Conservation (phyloP, 2,329 filamentous ascomycete species). For the Pestalotiopsis fici region DNA sequence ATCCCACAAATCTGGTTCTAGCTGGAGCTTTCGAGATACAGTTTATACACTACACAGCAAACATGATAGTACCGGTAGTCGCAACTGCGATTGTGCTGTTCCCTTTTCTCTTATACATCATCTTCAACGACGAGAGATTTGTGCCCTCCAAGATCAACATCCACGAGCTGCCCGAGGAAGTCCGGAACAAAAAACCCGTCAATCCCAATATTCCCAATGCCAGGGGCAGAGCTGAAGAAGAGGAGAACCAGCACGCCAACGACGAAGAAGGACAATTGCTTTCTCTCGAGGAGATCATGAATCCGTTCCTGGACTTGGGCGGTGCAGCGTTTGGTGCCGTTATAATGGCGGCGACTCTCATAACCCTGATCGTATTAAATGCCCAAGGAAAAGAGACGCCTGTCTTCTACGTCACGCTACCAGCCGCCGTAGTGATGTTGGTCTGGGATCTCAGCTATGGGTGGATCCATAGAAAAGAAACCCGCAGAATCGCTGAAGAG, state of each 20-base stretch:
- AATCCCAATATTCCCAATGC: slow-evolving; percentile 74
- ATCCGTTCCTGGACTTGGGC: slow-evolving; percentile 69
- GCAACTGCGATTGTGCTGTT: slow-evolving; percentile 69
- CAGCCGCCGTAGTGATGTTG: slow-evolving; percentile 69
- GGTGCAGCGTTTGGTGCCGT: slow-evolving; percentile 65
- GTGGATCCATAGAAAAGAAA: slow-evolving; percentile 64
- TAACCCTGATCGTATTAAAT: slow-evolving; percentile 67
- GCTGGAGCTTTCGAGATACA: slow-evolving; percentile 72
- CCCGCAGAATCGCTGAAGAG: slow-evolving; percentile 60
- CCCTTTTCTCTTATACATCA: slow-evolving; percentile 68
- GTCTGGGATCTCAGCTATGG: slow-evolving; percentile 66
- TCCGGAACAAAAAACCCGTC: slow-evolving; percentile 56
- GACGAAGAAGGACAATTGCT: slow-evolving; percentile 55
- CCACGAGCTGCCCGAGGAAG: slow-evolving; percentile 64
- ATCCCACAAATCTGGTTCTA: slow-evolving; percentile 75
- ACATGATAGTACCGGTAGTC: slow-evolving; percentile 73
- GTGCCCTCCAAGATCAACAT: slow-evolving; percentile 68
- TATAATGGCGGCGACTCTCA: slow-evolving; percentile 67
- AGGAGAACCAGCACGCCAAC: slow-evolving; percentile 44
- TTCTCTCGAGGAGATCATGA: slow-evolving; percentile 73
- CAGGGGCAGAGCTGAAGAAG: slow-evolving; percentile 53
- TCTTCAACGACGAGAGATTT: slow-evolving; percentile 64
- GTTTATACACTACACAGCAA: slow-evolving; percentile 74
- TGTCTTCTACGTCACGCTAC: slow-evolving; percentile 70
- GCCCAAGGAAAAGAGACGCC: slow-evolving; percentile 55